Base-by-base conservation (phyloP, 1,284 basidiomycete species). In the Exobasidium rhododendri region DNA sequence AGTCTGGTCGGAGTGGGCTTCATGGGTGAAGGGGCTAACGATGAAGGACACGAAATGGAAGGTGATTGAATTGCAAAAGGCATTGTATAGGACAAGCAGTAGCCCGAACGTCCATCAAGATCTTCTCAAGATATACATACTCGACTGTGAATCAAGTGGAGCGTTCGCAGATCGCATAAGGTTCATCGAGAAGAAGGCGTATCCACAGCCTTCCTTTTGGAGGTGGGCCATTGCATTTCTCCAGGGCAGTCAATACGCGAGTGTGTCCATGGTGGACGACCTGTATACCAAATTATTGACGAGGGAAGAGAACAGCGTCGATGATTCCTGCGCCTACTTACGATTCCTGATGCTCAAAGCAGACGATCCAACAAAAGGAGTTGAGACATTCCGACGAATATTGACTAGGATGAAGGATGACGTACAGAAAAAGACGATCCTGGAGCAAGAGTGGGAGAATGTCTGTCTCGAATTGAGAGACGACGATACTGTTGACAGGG, bases 361-460 rank as follows among this genome's bases (percentile, higher is more conserved):
- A 40, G 17, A 40, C 17, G 35, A 40, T 40, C 7, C 17, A 17
- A 17, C 35, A 40, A 40, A 40, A 40, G 35, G 35, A 7, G 10
- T 40, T 40, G 35, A 40, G 17, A 17, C 35, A 17, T 40, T 40
- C 35, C 35, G 35, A 40, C 10, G 10, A 10, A 10, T 17, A 10
- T 17, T 40, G 10, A 7, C 7, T 40, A 7, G 17, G 17, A 10
- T 40, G 10, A 40, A 40, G 35, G 35, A 20, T 20, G 47, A 50
- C 20, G 24, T 50, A 13, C 13, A 50, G 22, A 28, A 26, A 17
- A 50, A 24, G 24, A 28, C 28, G 20, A 50, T 24, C 5, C 13
- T 50, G 47, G 47, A 50, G 28, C 22, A 26, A 50, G 47, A 50
- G 28, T 50, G 47, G 47, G 26, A 50, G 28, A 50, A 50, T n/a